Conservation (phyloP, 345 rosid genomes). For the Odontarrhena argentea region DNA sequence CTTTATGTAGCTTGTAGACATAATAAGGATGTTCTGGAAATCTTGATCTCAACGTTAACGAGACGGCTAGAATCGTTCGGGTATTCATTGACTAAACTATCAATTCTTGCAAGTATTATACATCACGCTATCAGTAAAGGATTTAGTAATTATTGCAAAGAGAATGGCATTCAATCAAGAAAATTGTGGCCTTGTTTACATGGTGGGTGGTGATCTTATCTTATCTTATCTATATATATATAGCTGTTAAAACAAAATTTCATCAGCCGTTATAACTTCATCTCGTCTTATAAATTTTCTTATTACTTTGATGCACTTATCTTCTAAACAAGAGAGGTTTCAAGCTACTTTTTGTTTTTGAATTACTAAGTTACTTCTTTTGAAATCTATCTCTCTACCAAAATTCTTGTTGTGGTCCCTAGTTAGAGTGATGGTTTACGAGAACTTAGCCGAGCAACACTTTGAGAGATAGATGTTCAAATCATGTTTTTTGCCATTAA, state of each 20-base stretch:
- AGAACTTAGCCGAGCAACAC: constrained; percentile 3
- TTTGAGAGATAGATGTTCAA: constrained; percentile 1
- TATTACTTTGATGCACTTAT: constrained; percentile 2
- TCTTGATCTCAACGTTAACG: no score
- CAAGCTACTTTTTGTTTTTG: neutral
- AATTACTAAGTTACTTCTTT: neutral
- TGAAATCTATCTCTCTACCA: neutral
- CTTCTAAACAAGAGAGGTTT: neutral
- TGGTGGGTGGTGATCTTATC: no score
- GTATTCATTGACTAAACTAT: no score
- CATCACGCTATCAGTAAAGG: no score
- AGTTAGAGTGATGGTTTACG: neutral
- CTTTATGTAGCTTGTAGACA: neutral
- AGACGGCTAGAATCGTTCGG: no score
- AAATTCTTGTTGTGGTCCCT: constrained; percentile 6
- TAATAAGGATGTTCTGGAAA: neutral
- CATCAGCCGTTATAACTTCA: no score
- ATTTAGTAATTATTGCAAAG: no score
- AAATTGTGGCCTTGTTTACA: no score
- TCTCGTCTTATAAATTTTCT: constrained; percentile 7
- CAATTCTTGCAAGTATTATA: no score
- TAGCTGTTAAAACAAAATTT: no score
- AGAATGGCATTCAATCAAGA: no score
- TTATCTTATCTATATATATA: no score
- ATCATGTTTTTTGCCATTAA: neutral